These are phyloP conservation scores for Alternaria triticimaculans DNA, from an alignment of 2,329 filamentous ascomycete genomes.

Conservation along the genomic window DNA sequence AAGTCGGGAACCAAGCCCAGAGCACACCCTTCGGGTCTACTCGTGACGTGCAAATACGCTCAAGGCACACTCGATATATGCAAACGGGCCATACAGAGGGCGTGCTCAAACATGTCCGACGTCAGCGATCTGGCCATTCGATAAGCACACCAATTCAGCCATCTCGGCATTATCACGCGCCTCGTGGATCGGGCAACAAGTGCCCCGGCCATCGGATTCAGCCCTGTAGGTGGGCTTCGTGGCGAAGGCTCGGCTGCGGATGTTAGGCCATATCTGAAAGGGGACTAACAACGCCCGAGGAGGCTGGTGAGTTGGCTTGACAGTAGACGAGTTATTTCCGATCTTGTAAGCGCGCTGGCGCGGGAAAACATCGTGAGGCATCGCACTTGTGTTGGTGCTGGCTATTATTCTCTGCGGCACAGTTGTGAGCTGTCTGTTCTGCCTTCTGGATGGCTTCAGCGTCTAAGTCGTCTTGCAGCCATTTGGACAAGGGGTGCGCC, in stretches of 20 bases:
- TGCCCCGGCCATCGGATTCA: conserved; percentile 2
- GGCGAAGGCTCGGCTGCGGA: conserved; percentile 17
- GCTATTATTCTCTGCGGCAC: neutral
- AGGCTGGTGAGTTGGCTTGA: conserved; percentile 7
- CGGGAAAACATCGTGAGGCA: neutral
- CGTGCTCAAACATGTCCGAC: conserved; percentile 10
- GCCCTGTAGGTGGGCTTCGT: conserved; percentile 10
- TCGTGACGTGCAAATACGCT: conserved; percentile 27
- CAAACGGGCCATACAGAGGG: conserved; percentile 13
- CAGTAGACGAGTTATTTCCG: conserved; percentile 11
- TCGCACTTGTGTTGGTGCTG: conserved; percentile 7
- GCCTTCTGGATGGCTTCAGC: neutral
- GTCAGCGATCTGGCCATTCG: conserved; percentile 19
- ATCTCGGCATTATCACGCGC: conserved; percentile 17
- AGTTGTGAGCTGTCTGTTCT: neutral
- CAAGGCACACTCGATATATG: conserved; percentile 23
- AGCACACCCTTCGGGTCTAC: conserved; percentile 10
- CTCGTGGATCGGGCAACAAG: conserved; percentile 1
- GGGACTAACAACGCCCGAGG: neutral
- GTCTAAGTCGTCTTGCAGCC: neutral
- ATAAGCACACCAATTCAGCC: conserved; percentile 5
- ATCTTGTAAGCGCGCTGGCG: neutral
- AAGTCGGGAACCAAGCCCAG: conserved; percentile 22
- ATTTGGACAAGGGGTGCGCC: neutral
- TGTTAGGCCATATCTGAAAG: neutral